A percentile compares a stretch with the other conserved stretches of the same genome.
These are phyloP conservation scores for Saturnispora gosingensis DNA, from an alignment of 805 yeast species.

Conservation along the genomic window DNA sequence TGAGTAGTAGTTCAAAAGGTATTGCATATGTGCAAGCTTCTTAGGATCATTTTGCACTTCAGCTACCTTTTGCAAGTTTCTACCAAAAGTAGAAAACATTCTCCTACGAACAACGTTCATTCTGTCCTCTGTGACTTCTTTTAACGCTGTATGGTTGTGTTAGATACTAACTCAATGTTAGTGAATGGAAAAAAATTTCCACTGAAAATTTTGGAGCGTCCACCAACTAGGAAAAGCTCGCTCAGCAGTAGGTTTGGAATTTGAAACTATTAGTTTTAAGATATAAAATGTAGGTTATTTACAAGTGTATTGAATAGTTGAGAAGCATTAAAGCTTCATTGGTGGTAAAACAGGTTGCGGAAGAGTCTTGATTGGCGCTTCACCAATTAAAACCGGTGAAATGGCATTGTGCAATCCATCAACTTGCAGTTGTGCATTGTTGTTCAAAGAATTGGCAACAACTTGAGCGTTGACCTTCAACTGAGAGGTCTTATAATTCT, in stretches of 20 bases:
- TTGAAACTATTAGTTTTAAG: neutral
- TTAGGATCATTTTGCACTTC: conserved; percentile 16
- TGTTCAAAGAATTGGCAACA: conserved; percentile 24
- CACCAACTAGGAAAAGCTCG: neutral
- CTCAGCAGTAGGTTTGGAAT: neutral
- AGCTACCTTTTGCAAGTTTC: conserved; percentile 9
- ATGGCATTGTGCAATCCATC: conserved; percentile 17
- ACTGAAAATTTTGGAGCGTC: neutral
- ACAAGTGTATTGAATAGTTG: neutral
- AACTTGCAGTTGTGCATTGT: conserved; percentile 26
- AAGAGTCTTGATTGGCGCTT: conserved; percentile 14
- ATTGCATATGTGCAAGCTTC: conserved; percentile 38
- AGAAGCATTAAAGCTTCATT: conserved; percentile 8
- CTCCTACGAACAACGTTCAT: conserved; percentile 1
- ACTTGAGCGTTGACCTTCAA: conserved; percentile 23
- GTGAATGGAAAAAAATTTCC: neutral
- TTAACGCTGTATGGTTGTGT: neutral
- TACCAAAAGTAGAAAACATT: conserved; percentile 12
- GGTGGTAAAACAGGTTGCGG: conserved; percentile 17
- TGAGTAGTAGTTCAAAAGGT: conserved; percentile 67
- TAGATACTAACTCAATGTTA: neutral
- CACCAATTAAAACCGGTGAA: conserved; percentile 16
- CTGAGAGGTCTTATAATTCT: conserved; percentile 19
- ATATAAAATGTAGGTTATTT: neutral
- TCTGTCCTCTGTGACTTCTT: neutral